These are phyloP conservation scores for Mortierella sp. DNA, from an alignment of 371 early-diverging fungal genomes.

Conservation along the genomic window DNA sequence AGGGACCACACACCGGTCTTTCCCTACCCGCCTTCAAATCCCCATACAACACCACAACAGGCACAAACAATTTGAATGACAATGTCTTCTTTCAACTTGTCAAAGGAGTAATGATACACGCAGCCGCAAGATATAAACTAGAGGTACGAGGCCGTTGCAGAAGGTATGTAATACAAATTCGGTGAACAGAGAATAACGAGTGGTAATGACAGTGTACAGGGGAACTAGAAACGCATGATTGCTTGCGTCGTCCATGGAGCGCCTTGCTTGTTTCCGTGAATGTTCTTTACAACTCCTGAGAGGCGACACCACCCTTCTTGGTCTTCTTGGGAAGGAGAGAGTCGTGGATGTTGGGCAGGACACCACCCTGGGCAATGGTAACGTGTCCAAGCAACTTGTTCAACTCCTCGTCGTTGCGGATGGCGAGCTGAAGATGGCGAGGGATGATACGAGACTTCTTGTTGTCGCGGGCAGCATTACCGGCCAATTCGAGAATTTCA, in stretches of 20 bases:
- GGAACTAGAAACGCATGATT: conserved; percentile 9
- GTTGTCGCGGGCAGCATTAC: conserved; percentile 96
- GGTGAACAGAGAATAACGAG: conserved; percentile 17
- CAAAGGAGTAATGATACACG: conserved; percentile 43
- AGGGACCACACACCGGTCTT: too few relatives aligned
- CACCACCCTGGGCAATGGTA: conserved; percentile 91
- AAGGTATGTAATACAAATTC: conserved; percentile 41
- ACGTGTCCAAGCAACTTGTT: conserved; percentile 94
- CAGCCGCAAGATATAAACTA: conserved; percentile 14
- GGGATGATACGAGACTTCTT: conserved; percentile 96
- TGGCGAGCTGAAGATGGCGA: conserved; percentile 91
- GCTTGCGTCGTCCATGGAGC: conserved; percentile 12
- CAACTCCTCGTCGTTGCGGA: conserved; percentile 96
- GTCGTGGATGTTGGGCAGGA: conserved; percentile 88
- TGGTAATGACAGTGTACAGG: conserved; percentile 21
- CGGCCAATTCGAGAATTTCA: conserved; percentile 97
- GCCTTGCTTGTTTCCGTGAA: conserved; percentile 10
- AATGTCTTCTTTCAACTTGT: too few relatives aligned
- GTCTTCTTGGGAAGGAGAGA: conserved; percentile 76
- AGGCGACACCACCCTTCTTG: conserved; percentile 72
- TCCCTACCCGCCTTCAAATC: too few relatives aligned
- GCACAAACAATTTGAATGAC: too few relatives aligned
- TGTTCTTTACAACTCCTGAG: conserved; percentile 58
- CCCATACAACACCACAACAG: too few relatives aligned
- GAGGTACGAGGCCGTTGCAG: conserved; percentile 20